Evolutionary conservation across 208 protist species (phyloP), one percentile per base, ranked within the genome.

Genomic region (Leishmania aethiopica): DNA sequence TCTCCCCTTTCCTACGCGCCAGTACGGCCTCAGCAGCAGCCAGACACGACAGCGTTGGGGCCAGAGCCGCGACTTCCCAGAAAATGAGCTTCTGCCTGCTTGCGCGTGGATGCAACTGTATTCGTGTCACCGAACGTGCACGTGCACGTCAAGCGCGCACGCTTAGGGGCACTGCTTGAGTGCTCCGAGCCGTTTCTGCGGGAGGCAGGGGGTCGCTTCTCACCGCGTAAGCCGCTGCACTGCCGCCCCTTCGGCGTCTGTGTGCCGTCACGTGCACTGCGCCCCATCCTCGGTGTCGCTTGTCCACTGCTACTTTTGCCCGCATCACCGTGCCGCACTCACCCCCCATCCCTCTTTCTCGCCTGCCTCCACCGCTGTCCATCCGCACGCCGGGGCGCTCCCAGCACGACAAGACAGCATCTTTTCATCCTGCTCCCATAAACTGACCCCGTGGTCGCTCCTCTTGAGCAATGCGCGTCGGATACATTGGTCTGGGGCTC

Each of bases 401-500:
- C 70, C 82, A 67, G 11, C 45, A 78, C 42, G 77, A 40, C 17
- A 42, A 37, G 42, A 71, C 10, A 74, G 64, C 60, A 45, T 80
- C 51, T 69, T 81, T 75, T 35, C 57, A 60, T 67, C 57, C 64
- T 84, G 37, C 42, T 57, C 17, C 13, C 47, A 35, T 37, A 7
- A 59, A 51, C 35, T 32, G 25, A 74, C 25, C 32, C 47, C 0
- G 28, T 11, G 28, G 51, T 22, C 25, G 2, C 25, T 51, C 4
- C 70, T 37, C 13, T 28, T 57, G 42, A 73, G 45, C 37, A 74
- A 86, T 98, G 75, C 88, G 81, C 55, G 89, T 98, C 78, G 97
- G 97, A 32, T 99, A 97, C 81, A 96, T 99, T 83, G 97, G 97
- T 22, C 89, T 98, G 32, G 97, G 97, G 25, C 90, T 98, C 45